phyloP scores from a whole-genome alignment of 208 protist genomes.

The Porcisia hertigi region DNA sequence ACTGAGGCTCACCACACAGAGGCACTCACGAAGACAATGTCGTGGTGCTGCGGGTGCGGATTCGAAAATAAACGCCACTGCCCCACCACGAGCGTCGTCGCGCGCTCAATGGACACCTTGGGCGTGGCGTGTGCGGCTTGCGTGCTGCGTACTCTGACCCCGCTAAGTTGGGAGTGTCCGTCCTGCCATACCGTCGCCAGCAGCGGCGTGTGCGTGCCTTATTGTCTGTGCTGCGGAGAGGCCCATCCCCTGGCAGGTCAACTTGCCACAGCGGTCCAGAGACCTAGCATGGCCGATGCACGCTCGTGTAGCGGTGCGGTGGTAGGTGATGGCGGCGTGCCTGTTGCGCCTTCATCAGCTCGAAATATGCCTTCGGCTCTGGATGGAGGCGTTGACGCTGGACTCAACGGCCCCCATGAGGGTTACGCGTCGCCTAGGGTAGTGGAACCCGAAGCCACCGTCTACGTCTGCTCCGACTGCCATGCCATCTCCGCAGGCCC shows the following conservation, averaged over 20 bases:
- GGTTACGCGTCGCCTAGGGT: neutral
- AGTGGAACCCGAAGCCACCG: neutral
- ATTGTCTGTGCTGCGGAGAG: slow-evolving; percentile 56
- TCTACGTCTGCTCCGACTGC: slow-evolving; percentile 27
- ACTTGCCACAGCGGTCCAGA: neutral
- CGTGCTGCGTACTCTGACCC: slow-evolving; percentile 36
- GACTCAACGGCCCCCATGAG: neutral
- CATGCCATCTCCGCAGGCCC: slow-evolving; percentile 3
- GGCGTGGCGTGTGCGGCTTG: slow-evolving; percentile 43
- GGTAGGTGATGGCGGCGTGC: neutral
- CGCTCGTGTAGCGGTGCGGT: neutral
- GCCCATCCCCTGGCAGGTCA: slow-evolving; percentile 38
- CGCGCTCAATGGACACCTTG: neutral
- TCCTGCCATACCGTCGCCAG: slow-evolving; percentile 37
- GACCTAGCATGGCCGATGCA: neutral
- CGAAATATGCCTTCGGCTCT: neutral
- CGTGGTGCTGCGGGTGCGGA: slow-evolving; percentile 52
- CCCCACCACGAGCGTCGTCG: neutral
- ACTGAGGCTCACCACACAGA: neutral
- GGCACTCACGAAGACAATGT: too few relatives aligned
- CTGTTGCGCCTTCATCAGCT: neutral
- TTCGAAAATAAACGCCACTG: slow-evolving; percentile 18
- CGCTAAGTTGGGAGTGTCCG: slow-evolving; percentile 57
- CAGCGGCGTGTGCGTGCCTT: slow-evolving; percentile 38
- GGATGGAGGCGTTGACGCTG: neutral